A percentile compares a stretch with the other conserved stretches of the same genome.
These are phyloP conservation scores for Aspergillus terreus DNA, from an alignment of 2,329 filamentous ascomycete species.

Conservation along the genomic window DNA sequence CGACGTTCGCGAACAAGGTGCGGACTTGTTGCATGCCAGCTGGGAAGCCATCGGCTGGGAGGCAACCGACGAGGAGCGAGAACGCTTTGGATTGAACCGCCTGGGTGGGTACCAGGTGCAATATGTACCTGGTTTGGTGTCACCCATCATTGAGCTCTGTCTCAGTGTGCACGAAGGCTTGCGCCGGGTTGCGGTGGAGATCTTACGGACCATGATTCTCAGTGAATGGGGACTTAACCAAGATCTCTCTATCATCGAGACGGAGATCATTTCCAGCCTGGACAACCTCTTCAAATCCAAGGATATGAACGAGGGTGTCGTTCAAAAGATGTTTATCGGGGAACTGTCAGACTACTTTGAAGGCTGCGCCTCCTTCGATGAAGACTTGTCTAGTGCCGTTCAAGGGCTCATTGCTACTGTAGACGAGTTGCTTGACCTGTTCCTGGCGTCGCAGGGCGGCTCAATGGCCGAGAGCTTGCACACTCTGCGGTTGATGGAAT, in stretches of 20 bases:
- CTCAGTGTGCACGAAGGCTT: constrained; percentile 92
- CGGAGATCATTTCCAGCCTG: constrained; percentile 92
- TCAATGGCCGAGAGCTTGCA: constrained; percentile 78
- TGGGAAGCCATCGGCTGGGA: constrained; percentile 99
- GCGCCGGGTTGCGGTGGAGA: constrained; percentile 83
- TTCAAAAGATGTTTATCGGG: constrained; percentile 87
- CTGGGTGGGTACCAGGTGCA: constrained; percentile 98
- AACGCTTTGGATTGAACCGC: constrained; percentile 71
- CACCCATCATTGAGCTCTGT: constrained; percentile 88
- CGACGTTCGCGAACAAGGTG: constrained; percentile 88
- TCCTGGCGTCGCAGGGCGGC: constrained; percentile 82
- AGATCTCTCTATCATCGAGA: constrained; percentile 85
- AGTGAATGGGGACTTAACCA: constrained; percentile 97
- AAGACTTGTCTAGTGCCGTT: constrained; percentile 71
- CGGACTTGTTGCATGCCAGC: constrained; percentile 74
- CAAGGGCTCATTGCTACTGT: constrained; percentile 77
- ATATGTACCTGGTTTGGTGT: constrained; percentile 89
- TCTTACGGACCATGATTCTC: constrained; percentile 96
- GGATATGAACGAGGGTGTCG: constrained; percentile 78
- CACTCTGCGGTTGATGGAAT: constrained; percentile 88
- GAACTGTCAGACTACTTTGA: constrained; percentile 82
- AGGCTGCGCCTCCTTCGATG: constrained; percentile 63
- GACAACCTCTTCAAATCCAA: constrained; percentile 88
- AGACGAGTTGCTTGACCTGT: constrained; percentile 83
- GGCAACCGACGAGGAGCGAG: constrained; percentile 71